Conservation (phyloP, 2,329 filamentous ascomycete species). For the Bipolaris sorokiniana region DNA sequence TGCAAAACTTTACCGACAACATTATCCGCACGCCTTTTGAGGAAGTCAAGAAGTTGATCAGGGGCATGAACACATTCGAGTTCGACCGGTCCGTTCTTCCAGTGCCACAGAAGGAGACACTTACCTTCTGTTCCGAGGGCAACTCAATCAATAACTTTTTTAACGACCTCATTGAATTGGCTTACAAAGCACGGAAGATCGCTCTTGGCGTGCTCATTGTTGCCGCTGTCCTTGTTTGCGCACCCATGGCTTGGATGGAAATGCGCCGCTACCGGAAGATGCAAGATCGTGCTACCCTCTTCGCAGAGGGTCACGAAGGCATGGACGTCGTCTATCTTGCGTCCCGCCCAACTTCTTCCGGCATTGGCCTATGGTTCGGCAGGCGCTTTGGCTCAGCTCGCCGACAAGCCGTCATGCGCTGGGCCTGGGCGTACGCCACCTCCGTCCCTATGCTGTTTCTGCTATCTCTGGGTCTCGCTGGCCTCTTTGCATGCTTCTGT, state of each 20-base stretch:
- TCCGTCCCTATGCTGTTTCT: constrained; percentile 85
- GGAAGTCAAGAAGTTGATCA: constrained; percentile 74
- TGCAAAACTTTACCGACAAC: constrained; percentile 79
- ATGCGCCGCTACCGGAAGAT: constrained; percentile 77
- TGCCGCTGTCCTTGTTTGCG: constrained; percentile 73
- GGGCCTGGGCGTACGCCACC: constrained; percentile 87
- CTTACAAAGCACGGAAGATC: constrained; percentile 71
- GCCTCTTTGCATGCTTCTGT: constrained; percentile 80
- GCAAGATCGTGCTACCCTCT: constrained; percentile 70
- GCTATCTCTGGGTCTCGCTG: constrained; percentile 79
- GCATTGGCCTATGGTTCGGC: constrained; percentile 72
- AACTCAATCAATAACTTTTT: constrained; percentile 86
- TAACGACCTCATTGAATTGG: constrained; percentile 68
- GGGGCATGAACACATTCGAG: constrained; percentile 71
- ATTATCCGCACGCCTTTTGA: constrained; percentile 82
- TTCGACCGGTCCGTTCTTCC: constrained; percentile 83
- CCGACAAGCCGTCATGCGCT: constrained; percentile 75
- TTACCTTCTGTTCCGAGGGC: constrained; percentile 89
- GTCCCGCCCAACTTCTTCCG: constrained; percentile 78
- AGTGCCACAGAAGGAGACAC: constrained; percentile 77
- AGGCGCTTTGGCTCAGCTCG: constrained; percentile 67
- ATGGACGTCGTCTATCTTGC: constrained; percentile 90
- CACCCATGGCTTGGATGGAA: constrained; percentile 82
- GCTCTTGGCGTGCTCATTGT: constrained; percentile 78
- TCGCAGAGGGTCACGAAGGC: constrained; percentile 73